Evolutionary conservation across 2,329 filamentous ascomycete genomes (phyloP).

Genomic region (Cercospora zeina): DNA sequence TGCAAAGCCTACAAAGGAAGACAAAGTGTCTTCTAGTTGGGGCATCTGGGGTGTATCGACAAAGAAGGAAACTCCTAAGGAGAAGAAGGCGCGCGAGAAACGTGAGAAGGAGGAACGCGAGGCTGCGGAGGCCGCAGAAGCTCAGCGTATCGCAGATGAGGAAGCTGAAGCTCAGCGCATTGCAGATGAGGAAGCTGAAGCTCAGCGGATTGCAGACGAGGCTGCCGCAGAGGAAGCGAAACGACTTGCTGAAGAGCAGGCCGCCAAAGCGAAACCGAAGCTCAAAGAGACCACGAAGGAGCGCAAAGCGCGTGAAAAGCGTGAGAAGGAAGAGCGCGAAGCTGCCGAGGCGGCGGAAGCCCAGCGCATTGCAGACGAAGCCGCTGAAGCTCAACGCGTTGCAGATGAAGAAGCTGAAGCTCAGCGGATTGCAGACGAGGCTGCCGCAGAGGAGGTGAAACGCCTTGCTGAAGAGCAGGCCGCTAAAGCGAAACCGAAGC

Average conservation of each 20-base stretch:
- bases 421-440: slow-evolving; percentile 31
- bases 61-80: slow-evolving; percentile 41
- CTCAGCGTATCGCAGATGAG: slow-evolving; percentile 33
- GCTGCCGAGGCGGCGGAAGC: slow-evolving; percentile 39
- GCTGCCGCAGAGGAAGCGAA: too few relatives aligned
- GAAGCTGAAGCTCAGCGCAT: slow-evolving; percentile 22
- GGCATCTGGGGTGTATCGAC: slow-evolving; percentile 39
- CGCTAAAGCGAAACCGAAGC: not conserved
- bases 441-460: not conserved
- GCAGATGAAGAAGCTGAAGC: slow-evolving; percentile 42
- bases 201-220: too few relatives aligned
- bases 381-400: slow-evolving; percentile 38
- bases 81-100: slow-evolving; percentile 44
- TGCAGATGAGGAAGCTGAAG: too few relatives aligned
- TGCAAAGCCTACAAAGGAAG: slow-evolving; percentile 34
- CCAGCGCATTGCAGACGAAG: slow-evolving; percentile 31
- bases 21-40: slow-evolving; percentile 46
- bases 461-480: not conserved
- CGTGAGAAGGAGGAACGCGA: slow-evolving; percentile 48
- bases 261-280: too few relatives aligned
- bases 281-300: slow-evolving; percentile 24
- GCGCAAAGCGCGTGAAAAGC: slow-evolving; percentile 44
- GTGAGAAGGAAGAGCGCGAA: slow-evolving; percentile 39
- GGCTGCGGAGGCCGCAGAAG: slow-evolving; percentile 39
- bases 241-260: too few relatives aligned